Base-by-base conservation (phyloP, 2,329 filamentous ascomycete species). In the Aspergillus viridinutans region DNA sequence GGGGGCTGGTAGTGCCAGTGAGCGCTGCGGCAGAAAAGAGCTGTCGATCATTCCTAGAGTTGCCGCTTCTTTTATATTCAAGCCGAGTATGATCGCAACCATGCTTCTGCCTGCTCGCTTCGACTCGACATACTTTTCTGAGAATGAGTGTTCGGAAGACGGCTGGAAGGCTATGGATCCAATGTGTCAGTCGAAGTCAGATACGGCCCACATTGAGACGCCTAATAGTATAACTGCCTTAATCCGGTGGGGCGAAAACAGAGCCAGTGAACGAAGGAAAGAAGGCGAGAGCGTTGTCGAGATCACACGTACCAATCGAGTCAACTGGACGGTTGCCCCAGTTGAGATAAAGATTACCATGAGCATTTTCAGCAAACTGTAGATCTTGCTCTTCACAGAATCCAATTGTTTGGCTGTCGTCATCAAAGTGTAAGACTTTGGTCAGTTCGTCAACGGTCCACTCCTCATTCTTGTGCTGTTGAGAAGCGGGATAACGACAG, bases 301-400 rank as follows among this genome's bases (percentile, higher is more conserved):
- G 47, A 58, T 23, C n/a, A 55, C 55, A 76, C 75, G 55, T 73
- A 78, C 75, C 72, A 52, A 83, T 72, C 49, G 81, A 79, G 54
- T 78, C 76, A 58, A 85, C 73, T 56, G 69, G 68, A 53, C 70
- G 69, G 38, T 65, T 72, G n/a, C 74, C 74, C 71, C 75, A 78
- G 57, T 85, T 80, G 50, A 87, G 72, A 67, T 79, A 85, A 43
- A 74, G 65, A 2, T 74, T 68, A 6, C 80, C 80, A 50, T 78
- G 73, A 4, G 70, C 69, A 59, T 77, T 77, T 28, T 77, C 72
- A 28, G 71, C 70, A 45, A 87, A 78, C 2, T 74, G 67, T 49
- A 87, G 77, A 23, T 79, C 79, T 60, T 83, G 83, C 7, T 76
- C 72, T 60, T 80, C 74, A 64, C 81, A 84, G 59, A 84, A 86